Conservation (phyloP, 202 grass and related monocot species). For the Brachypodium distachyon region DNA sequence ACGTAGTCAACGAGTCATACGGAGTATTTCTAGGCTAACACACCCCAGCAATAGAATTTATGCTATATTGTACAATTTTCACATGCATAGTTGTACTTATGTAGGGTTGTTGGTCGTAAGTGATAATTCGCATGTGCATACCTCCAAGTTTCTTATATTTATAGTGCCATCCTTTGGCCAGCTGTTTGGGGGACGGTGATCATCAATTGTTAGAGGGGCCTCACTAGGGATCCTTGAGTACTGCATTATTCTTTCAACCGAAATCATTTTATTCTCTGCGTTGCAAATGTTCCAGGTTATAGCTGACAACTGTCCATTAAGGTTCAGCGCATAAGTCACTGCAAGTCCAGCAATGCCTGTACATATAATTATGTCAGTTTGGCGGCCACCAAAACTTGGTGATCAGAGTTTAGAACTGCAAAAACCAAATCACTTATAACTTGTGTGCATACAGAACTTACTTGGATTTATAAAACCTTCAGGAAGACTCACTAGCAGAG, state of each 20-base stretch:
- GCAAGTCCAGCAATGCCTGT: conserved; percentile 95
- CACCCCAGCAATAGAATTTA: neutral
- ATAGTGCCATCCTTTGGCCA: conserved; percentile 87
- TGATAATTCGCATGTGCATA: conserved; percentile 14
- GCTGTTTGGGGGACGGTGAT: conserved; percentile 34
- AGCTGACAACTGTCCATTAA: conserved; percentile 67
- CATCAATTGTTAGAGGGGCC: conserved; percentile 74
- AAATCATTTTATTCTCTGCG: conserved; percentile 97
- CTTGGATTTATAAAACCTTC: conserved; percentile 99
- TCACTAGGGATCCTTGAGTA: conserved; percentile 81
- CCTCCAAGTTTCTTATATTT: conserved; percentile 82
- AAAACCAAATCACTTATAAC: neutral
- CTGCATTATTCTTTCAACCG: conserved; percentile 96
- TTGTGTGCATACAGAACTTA: conserved; percentile 45
- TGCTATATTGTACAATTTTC: neutral
- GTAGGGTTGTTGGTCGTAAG: neutral
- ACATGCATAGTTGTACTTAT: neutral
- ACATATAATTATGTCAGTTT: conserved; percentile 15
- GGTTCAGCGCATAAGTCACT: conserved; percentile 90
- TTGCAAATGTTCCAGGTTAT: conserved; percentile 97
- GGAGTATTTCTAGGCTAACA: neutral
- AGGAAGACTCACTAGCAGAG: conserved; percentile 86
- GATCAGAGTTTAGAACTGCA: neutral
- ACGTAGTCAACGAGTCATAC: neutral
- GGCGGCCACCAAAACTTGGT: neutral